phyloP scores from a whole-genome alignment of 352 stramenopile genomes.

The Phytopythium ostracodes region DNA sequence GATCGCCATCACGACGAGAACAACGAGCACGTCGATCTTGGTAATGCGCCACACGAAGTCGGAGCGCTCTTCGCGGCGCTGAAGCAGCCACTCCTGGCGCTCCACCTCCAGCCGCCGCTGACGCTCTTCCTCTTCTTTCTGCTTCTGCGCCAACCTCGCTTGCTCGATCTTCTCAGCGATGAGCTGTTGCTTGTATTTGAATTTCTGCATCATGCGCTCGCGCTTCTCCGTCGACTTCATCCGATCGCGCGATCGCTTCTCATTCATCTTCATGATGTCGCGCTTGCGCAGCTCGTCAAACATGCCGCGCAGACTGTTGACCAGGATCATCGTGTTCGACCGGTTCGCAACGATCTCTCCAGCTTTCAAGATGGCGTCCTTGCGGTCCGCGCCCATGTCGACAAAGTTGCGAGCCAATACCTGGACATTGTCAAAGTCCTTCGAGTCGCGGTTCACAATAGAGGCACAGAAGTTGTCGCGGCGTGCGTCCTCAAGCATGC shows the following conservation, averaged over 20 bases:
- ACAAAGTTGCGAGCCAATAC: conserved; percentile 61
- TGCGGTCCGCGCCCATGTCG: conserved; percentile 48
- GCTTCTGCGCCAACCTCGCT: conserved; percentile 39
- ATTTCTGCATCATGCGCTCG: conserved; percentile 58
- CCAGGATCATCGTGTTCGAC: conserved; percentile 80
- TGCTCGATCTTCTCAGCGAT: conserved; percentile 63
- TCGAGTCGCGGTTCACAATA: conserved; percentile 52
- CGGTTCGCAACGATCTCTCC: conserved; percentile 73
- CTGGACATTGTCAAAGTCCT: conserved; percentile 59
- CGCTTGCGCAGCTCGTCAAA: conserved; percentile 72
- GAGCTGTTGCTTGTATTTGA: conserved; percentile 60
- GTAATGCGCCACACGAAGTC: conserved; percentile 61
- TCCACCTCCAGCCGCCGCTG: conserved; percentile 27
- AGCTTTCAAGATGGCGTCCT: conserved; percentile 68
- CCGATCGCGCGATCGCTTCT: conserved; percentile 52
- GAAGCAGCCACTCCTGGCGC: conserved; percentile 27
- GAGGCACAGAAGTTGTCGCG: conserved; percentile 60
- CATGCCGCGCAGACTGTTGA: conserved; percentile 52
- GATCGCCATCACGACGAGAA: conserved; percentile 67
- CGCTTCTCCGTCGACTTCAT: conserved; percentile 55
- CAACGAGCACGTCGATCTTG: conserved; percentile 67
- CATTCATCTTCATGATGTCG: conserved; percentile 77
- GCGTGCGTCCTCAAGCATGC: conserved; percentile 58
- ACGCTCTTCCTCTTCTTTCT: conserved; percentile 43
- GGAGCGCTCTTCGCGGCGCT: conserved; percentile 27